Evolutionary conservation across 2,329 filamentous ascomycete genomes (phyloP), one percentile per base, ranked within the genome.

Genomic region (Neopestalotiopsis sp.): DNA sequence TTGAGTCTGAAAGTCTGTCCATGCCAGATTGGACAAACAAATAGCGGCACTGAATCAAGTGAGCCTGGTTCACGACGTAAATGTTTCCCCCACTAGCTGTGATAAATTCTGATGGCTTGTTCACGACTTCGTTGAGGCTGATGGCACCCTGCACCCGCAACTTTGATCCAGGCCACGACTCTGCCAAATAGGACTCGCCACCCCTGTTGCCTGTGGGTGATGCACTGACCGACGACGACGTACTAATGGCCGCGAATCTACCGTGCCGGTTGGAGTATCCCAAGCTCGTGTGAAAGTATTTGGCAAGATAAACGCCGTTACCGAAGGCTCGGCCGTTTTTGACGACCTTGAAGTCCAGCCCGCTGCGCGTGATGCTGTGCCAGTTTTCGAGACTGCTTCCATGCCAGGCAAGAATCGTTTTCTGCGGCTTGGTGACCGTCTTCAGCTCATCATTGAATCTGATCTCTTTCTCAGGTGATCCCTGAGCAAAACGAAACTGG

Each of bases 11-110:
- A 28, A 28, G 24, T 28, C 24, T 28, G 24, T 28, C 24, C 24
- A 28, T 28, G 24, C n/a, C 24, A n/a, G 68, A 61, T 49, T 40
- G 53, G 24, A 84, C 89, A 73, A 97, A 93, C 1, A 98, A 85
- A 79, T 97, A 97, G 58, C 94, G 88, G 32, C 94, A 94, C 76
- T 97, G 94, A 69, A 97, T 94, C 95, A 95, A 98, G 75, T 97
- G 91, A 10, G 92, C 81, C 59, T 94, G 84, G 32, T 87, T 78
- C 1, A 97, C 90, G 9, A 97, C 95, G 61, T 93, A 90, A 80
- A 90, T 89, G 0, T 91, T 91, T 0, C 0, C 71, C 0, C 9
- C 74, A 70, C 82, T 86, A 13, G 17, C 6, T 17, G 32, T 34
- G 5, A 86, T 79, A 74, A 93, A 97, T 59, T 91, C 75, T 0